These are phyloP conservation scores for Entomortierella beljakovae DNA, from an alignment of 192 early-diverging fungal species.

Conservation along the genomic window DNA sequence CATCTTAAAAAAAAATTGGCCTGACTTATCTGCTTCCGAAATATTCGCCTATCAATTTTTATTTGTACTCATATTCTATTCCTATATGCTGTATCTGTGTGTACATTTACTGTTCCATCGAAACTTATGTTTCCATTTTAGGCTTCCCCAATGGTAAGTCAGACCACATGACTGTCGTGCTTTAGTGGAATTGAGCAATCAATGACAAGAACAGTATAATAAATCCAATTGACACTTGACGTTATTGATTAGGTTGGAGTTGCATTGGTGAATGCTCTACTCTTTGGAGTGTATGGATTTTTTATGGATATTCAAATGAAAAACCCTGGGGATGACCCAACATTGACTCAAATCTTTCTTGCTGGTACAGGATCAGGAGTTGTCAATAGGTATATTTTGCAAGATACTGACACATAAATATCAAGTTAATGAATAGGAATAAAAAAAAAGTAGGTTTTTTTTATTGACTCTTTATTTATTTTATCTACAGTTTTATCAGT, in stretches of 20 bases:
- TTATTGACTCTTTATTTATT: not conserved
- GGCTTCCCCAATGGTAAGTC: slow-evolving; percentile 67
- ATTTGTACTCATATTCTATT: not conserved
- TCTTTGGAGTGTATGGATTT: slow-evolving; percentile 66
- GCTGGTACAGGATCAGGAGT: slow-evolving; percentile 66
- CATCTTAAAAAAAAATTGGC: no score
- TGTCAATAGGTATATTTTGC: slow-evolving; percentile 59
- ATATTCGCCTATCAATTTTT: no score
- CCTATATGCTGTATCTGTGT: not conserved
- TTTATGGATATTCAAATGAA: slow-evolving; percentile 61
- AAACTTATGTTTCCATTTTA: slow-evolving; percentile 10
- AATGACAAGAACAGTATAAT: not conserved
- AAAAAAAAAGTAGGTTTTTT: not conserved
- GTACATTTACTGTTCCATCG: not conserved
- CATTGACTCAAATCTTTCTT: slow-evolving; percentile 59
- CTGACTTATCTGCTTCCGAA: no score
- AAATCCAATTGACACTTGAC: not conserved
- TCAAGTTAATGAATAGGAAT: slow-evolving; percentile 23
- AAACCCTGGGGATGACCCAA: slow-evolving; percentile 46
- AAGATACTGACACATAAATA: not conserved
- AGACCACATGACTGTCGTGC: slow-evolving; percentile 15
- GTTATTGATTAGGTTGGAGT: slow-evolving; percentile 60
- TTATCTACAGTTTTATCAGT: slow-evolving; percentile 59
- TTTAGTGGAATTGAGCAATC: slow-evolving; percentile 6
- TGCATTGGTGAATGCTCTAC: slow-evolving; percentile 64